phyloP scores from a whole-genome alignment of 495 filamentous ascomycete genomes.

The Lasiosphaeris hirsuta region DNA sequence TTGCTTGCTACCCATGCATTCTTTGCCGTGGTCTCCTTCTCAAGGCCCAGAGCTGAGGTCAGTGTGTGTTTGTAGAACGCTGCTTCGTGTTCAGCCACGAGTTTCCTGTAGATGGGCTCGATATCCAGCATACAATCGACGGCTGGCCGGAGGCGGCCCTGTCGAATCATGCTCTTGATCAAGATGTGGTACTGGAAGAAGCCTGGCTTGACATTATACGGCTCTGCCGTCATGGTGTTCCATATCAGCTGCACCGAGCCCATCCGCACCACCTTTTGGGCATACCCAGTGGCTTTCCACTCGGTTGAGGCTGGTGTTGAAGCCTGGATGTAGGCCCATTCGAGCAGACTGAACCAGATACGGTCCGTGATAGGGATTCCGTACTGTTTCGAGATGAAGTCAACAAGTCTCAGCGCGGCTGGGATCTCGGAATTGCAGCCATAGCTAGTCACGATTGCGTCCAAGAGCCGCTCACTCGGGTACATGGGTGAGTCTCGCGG shows the following conservation, averaged over 20 bases:
- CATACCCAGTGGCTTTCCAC: slow-evolving; percentile 25
- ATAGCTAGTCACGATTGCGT: slow-evolving; percentile 34
- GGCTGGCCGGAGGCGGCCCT: slow-evolving; percentile 12
- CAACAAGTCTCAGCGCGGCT: slow-evolving; percentile 28
- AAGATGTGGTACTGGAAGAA: slow-evolving; percentile 32
- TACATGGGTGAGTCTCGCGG: slow-evolving; percentile 12
- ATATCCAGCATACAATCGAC: slow-evolving; percentile 26
- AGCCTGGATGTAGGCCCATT: slow-evolving; percentile 35
- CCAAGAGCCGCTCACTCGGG: slow-evolving; percentile 30
- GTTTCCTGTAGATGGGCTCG: slow-evolving; percentile 21
- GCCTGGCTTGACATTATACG: slow-evolving; percentile 28
- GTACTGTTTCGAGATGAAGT: slow-evolving; percentile 25
- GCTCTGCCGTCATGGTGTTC: slow-evolving; percentile 31
- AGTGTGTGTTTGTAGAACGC: slow-evolving; percentile 30
- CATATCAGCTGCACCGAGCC: slow-evolving; percentile 29
- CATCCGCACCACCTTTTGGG: slow-evolving; percentile 15
- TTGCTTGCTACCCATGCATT: background rate
- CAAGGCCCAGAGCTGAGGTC: background rate
- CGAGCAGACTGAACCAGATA: slow-evolving; percentile 34
- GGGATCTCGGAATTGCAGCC: slow-evolving; percentile 33
- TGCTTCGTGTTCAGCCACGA: slow-evolving; percentile 28
- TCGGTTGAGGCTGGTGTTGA: slow-evolving; percentile 21
- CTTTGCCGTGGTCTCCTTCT: background rate
- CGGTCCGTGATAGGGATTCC: slow-evolving; percentile 26
- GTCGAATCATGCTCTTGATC: slow-evolving; percentile 27